Percentiles rank a stretch among this genome's conserved stretches.
Conservation (phyloP, 495 filamentous ascomycete species). For the Thermothielavioides terrestris region DNA sequence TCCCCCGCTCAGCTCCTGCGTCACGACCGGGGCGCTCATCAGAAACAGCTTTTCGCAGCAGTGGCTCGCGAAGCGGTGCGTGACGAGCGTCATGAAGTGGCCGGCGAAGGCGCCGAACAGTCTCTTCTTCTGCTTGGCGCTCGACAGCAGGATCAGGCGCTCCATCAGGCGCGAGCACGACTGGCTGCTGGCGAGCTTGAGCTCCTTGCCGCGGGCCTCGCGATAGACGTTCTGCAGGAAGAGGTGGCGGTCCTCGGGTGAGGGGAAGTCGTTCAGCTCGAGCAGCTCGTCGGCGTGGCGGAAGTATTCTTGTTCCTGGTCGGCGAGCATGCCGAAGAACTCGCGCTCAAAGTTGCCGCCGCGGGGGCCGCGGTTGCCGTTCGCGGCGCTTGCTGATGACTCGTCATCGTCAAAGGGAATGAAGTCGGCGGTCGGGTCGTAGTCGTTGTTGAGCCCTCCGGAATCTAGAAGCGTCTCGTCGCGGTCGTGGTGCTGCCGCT, state of each 20-base stretch:
- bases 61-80: conserved; percentile 92
- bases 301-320: conserved; percentile 92
- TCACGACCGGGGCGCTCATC: conserved; percentile 67
- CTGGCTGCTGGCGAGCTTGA: conserved; percentile 93
- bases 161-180: conserved; percentile 92
- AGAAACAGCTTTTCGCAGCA: conserved; percentile 93
- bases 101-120: conserved; percentile 76
- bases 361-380: not conserved
- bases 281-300: conserved; percentile 78
- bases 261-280: conserved; percentile 75
- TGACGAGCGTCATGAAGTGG: conserved; percentile 82
- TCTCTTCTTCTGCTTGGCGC: conserved; percentile 69
- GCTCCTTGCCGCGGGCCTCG: conserved; percentile 82
- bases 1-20: conserved; percentile 52
- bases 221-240: conserved; percentile 79
- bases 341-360: conserved; percentile 34
- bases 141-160: conserved; percentile 74
- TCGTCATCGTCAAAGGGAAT: conserved; percentile 23
- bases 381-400: conserved; percentile 14
- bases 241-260: conserved; percentile 63
- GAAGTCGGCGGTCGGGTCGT: conserved; percentile 17
- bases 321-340: conserved; percentile 86
- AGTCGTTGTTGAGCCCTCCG: conserved; percentile 1
- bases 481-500: conserved; percentile 32
- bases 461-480: no score